Evolutionary conservation across 2,329 filamentous ascomycete species (phyloP).

Genomic region (Aspergillus puulaauensis): DNA sequence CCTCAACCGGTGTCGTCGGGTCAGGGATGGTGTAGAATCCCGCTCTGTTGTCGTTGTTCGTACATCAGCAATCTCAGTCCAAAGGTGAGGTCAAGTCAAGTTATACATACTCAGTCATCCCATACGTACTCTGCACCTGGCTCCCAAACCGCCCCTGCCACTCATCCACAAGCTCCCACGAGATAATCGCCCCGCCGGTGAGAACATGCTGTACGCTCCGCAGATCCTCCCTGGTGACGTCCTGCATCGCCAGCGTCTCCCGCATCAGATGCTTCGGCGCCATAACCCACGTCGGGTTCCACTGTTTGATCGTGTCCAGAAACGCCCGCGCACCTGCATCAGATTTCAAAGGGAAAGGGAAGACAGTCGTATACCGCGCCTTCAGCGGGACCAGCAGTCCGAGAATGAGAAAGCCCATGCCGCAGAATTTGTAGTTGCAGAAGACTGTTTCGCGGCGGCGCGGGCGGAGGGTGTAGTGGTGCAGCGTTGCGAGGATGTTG

Average conservation of each 20-base stretch:
- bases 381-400: background rate
- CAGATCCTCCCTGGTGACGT: background rate
- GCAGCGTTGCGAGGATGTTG: background rate
- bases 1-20: slow-evolving; percentile 46
- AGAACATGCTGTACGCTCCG: background rate
- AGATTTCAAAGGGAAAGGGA: background rate
- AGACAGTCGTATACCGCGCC: background rate
- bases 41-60: background rate
- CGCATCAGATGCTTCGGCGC: background rate
- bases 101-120: slow-evolving; percentile 70
- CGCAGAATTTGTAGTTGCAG: background rate
- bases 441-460: background rate
- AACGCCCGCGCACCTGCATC: background rate
- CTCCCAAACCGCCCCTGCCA: background rate
- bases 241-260: background rate
- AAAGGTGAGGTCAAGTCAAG: background rate
- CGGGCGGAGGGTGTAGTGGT: background rate
- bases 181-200: background rate
- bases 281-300: background rate
- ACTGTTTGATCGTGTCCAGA: too few species aligned
- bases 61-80: background rate
- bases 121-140: slow-evolving; percentile 31
- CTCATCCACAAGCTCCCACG: background rate
- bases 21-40: slow-evolving; percentile 44
- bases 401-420: background rate